Base-by-base conservation (phyloP, 179 eudicot genomes). In the Spinacia oleracea region DNA sequence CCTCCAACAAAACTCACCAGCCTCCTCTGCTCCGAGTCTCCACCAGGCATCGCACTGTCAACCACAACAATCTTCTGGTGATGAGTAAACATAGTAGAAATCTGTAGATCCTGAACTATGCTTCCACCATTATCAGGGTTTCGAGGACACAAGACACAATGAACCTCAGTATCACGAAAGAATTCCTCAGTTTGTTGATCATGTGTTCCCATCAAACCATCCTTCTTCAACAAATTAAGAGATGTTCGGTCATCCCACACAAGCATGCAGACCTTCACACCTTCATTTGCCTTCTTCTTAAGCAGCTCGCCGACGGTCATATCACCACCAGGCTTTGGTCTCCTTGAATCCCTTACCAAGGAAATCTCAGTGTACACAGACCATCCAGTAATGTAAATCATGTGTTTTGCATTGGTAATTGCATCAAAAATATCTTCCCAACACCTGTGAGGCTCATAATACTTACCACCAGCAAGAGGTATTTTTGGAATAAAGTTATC, bases 181-280 rank as follows among this genome's bases (percentile, higher is more conserved):
- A 32, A 88, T 12, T 86, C 55, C 69, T 51, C 79, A 32, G 91
- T 88, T 58, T 77, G 88, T 78, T 88, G 82, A 67, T 88, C 91
- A 53, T 88, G 89, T n/a, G 91, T 88, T 20, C 85, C 88, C 91
- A 88, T 88, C 67, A 88, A 77, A 18, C 91, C 91, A 66, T 88
- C 90, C 70, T 77, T 83, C 62, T 84, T 88, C 74, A 88, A 53
- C 32, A 74, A 1, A 21, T 80, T 82, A 60, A 88, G 89, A 6
- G 88, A 88, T 29, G 91, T 88, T 21, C 90, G 81, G 69, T 88
- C 90, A 81, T 86, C 90, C 90, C 90, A 88, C 73, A 86, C 90
- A 70, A 88, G 89, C 86, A 88, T 82, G 51, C 84, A 81, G 27
- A 88, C 90, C 72, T 71, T 84, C 29, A 88, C 90, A 62, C 90